A percentile compares a stretch with the other conserved stretches of the same genome.
Evolutionary conservation across 2,329 filamentous ascomycete species (phyloP).

Genomic region (Sphaerulina populicola): DNA sequence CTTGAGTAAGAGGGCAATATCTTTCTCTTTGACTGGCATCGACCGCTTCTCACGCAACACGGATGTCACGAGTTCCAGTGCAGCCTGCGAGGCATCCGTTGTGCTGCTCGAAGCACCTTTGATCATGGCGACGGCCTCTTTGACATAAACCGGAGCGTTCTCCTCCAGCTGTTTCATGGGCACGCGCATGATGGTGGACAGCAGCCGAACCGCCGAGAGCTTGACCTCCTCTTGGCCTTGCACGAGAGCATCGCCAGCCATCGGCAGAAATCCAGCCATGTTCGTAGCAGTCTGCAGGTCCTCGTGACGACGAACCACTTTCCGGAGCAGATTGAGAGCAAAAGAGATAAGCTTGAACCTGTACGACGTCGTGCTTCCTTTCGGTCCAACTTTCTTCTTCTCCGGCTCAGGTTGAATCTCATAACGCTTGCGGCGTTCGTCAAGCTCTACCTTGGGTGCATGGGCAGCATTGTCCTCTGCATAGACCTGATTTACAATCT

Average conservation of each 20-base stretch:
- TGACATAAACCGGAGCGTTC: slow-evolving; percentile 67
- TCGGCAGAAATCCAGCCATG: slow-evolving; percentile 74
- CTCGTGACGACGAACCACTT: slow-evolving; percentile 78
- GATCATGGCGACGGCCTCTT: slow-evolving; percentile 75
- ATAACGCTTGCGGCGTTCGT: slow-evolving; percentile 42
- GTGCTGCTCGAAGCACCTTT: slow-evolving; percentile 69
- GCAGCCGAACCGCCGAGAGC: slow-evolving; percentile 74
- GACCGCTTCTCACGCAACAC: slow-evolving; percentile 73
- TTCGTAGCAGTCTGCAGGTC: slow-evolving; percentile 70
- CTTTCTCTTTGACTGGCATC: slow-evolving; percentile 67
- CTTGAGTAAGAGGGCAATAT: slow-evolving; percentile 72
- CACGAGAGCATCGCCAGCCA: slow-evolving; percentile 79
- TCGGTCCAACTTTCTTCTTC: slow-evolving; percentile 50
- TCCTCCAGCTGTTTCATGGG: slow-evolving; percentile 63
- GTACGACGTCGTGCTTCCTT: slow-evolving; percentile 66
- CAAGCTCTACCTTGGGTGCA: slow-evolving; percentile 7
- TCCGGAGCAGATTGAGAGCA: slow-evolving; percentile 74
- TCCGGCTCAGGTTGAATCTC: slow-evolving; percentile 69
- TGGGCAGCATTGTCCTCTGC: slow-evolving; percentile 35
- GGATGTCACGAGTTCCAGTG: slow-evolving; percentile 77
- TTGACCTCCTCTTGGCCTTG: slow-evolving; percentile 87
- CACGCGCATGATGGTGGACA: slow-evolving; percentile 76
- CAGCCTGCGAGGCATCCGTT: slow-evolving; percentile 76
- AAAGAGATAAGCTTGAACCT: slow-evolving; percentile 84
- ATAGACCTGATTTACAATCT: slow-evolving; percentile 82